phyloP scores from a whole-genome alignment of 139 green algal species.

The Dunaliella sp. region DNA sequence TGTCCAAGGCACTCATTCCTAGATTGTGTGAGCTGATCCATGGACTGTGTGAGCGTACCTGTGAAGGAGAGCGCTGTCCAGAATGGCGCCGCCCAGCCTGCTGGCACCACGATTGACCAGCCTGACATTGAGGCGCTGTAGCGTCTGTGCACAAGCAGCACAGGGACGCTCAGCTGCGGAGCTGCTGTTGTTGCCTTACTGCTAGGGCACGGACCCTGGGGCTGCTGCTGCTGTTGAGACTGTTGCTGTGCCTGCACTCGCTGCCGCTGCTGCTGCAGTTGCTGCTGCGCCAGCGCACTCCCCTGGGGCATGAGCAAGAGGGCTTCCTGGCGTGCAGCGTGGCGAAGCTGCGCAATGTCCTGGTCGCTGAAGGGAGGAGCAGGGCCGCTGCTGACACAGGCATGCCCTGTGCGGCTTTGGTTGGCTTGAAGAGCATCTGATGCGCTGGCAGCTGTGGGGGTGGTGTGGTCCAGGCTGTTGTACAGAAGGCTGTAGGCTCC shows the following conservation, averaged over 20 bases:
- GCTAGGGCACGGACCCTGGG: not conserved
- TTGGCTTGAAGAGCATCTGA: not conserved
- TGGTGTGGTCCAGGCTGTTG: not conserved
- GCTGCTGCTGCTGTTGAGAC: not conserved
- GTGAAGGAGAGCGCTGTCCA: slow-evolving; percentile 36
- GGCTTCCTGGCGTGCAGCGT: not conserved
- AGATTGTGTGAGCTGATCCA: too few species aligned
- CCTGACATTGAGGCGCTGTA: slow-evolving; percentile 11
- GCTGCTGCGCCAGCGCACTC: too few species aligned
- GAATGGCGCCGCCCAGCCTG: slow-evolving; percentile 43
- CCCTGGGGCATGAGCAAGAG: not conserved
- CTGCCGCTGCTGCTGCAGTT: not conserved
- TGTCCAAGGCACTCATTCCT: too few species aligned
- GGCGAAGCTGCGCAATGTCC: too few species aligned
- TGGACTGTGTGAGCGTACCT: slow-evolving; percentile 28
- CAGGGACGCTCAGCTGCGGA: slow-evolving; percentile 4
- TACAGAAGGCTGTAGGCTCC: slow-evolving; percentile 2
- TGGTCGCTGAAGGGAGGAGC: not conserved
- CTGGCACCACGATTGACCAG: slow-evolving; percentile 62
- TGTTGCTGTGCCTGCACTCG: not conserved
- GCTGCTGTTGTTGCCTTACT: too few species aligned
- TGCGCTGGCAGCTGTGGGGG: too few species aligned
- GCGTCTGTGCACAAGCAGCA: slow-evolving; percentile 24
- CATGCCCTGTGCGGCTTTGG: slow-evolving; percentile 3
- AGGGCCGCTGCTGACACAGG: slow-evolving; percentile 21